These are phyloP conservation scores for Aspergillus sp. DNA, from an alignment of 2,329 filamentous ascomycete species.

Conservation along the genomic window DNA sequence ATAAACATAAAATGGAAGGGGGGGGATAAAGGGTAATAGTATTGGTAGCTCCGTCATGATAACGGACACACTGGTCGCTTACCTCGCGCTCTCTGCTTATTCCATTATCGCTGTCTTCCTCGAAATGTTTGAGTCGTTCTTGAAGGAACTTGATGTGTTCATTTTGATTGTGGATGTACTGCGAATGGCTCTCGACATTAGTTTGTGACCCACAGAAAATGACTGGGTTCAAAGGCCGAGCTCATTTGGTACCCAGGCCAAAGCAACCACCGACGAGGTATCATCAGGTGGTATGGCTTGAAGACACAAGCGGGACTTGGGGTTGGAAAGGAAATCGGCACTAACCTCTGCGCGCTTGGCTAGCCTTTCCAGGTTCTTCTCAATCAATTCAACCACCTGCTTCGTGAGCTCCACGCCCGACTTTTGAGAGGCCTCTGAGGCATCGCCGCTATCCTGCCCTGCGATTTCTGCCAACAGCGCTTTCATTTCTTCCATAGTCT, in stretches of 20 bases:
- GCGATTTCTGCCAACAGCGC: conserved; percentile 40
- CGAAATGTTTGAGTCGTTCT: conserved; percentile 41
- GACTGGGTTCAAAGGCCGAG: background rate
- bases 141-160: conserved; percentile 44
- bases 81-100: conserved; percentile 44
- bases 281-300: background rate
- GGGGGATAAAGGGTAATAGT: background rate
- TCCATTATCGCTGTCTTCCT: conserved; percentile 37
- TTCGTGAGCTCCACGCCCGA: conserved; percentile 41
- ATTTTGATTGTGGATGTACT: conserved; percentile 46
- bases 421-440: conserved; percentile 33
- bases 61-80: conserved; percentile 10
- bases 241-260: background rate
- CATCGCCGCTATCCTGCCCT: conserved; percentile 33
- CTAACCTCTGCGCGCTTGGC: conserved; percentile 45
- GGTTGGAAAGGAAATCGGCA: conserved; percentile 3
- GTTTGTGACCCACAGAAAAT: background rate
- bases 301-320: background rate
- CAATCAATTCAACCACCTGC: conserved; percentile 53
- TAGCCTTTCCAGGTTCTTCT: conserved; percentile 51
- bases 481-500: conserved; percentile 42
- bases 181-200: conserved; percentile 13
- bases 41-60: background rate
- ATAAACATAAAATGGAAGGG: background rate
- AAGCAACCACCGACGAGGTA: background rate